Evolutionary conservation across 192 early-diverging fungal genomes (phyloP).

Genomic region (Allomyces macrogynus): DNA sequence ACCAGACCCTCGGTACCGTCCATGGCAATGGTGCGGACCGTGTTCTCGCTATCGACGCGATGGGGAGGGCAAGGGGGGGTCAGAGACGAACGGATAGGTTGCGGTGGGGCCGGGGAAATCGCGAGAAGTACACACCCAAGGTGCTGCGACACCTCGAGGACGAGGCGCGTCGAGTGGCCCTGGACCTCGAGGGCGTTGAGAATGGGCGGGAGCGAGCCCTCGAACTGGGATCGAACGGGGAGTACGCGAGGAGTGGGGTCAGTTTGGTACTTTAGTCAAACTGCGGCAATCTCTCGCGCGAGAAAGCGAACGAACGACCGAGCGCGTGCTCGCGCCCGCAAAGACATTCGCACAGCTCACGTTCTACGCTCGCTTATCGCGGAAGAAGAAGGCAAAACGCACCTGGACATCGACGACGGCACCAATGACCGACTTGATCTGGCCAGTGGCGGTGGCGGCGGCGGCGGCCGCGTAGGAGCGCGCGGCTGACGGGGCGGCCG

Average conservation of each 20-base stretch:
- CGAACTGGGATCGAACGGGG: constrained; percentile 1
- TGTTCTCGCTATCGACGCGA: constrained; percentile 48
- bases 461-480: constrained; percentile 34
- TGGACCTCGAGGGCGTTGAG: constrained; percentile 91
- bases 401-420: constrained; percentile 98
- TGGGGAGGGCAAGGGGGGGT: no score
- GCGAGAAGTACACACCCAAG: constrained; percentile 36
- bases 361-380: no score
- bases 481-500: constrained; percentile 12
- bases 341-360: no score
- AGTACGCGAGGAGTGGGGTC: no score
- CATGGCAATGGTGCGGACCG: constrained; percentile 98
- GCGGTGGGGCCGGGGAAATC: no score
- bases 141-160: constrained; percentile 90
- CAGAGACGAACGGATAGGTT: no score
- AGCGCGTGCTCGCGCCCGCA: no score
- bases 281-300: no score
- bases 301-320: no score
- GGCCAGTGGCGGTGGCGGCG: constrained; percentile 35
- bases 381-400: neutral
- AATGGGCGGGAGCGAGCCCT: constrained; percentile 74
- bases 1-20: constrained; percentile 96
- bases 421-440: constrained; percentile 87
- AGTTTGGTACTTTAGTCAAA: no score
- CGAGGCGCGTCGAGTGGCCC: constrained; percentile 58